phyloP scores from a whole-genome alignment of 75 land plant genomes.

The Adiantum capillusveneris region DNA sequence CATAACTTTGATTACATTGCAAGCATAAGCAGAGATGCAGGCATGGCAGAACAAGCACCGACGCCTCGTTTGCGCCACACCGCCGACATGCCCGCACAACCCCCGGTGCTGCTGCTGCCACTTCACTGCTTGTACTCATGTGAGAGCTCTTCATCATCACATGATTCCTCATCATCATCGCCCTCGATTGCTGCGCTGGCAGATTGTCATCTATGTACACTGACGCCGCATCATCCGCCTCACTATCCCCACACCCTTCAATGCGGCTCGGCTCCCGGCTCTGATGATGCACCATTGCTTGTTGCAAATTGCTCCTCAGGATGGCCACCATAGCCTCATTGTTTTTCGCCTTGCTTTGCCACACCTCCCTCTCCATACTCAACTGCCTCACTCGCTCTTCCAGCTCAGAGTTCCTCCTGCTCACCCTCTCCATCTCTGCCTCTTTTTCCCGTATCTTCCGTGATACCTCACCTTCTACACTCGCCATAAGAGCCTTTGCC shows the following conservation, averaged over 20 bases:
- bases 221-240: constrained; percentile 69
- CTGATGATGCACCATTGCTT: constrained; percentile 50
- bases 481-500: constrained; percentile 26
- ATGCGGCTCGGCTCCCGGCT: constrained; percentile 27
- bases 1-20: constrained; percentile 36
- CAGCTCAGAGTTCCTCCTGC: constrained; percentile 46
- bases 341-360: constrained; percentile 56
- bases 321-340: constrained; percentile 50
- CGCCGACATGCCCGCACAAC: constrained; percentile 32
- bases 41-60: constrained; percentile 67
- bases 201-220: constrained; percentile 17
- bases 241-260: constrained; percentile 66
- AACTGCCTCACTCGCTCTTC: constrained; percentile 49
- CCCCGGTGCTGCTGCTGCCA: no score
- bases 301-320: constrained; percentile 52
- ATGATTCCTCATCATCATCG: neutral
- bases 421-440: constrained; percentile 40
- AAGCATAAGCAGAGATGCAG: constrained; percentile 75
- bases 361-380: constrained; percentile 38
- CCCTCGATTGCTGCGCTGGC: neutral
- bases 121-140: no score
- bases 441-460: constrained; percentile 44
- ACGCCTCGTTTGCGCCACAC: constrained; percentile 54
- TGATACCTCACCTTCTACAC: constrained; percentile 31
- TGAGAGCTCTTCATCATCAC: no score